Evolutionary conservation across 768 basidiomycete genomes (phyloP).

Genomic region (Podaxis pistillaris): DNA sequence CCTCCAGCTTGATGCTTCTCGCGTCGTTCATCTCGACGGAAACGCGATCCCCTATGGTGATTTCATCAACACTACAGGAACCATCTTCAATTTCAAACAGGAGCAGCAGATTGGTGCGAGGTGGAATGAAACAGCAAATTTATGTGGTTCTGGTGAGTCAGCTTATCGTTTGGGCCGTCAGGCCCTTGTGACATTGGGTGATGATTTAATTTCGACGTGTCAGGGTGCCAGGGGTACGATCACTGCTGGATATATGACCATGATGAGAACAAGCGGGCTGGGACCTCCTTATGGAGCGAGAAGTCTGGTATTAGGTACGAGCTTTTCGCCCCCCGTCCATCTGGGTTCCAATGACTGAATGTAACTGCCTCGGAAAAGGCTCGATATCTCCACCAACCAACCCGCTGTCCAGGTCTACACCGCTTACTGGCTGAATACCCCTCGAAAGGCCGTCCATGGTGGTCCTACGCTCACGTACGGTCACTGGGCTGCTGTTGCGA

Average conservation of each 20-base stretch:
- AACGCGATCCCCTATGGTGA: slow-evolving; percentile 39
- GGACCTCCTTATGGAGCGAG: slow-evolving; percentile 45
- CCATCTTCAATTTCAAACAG: slow-evolving; percentile 42
- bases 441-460: slow-evolving; percentile 48
- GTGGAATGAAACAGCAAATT: slow-evolving; percentile 30
- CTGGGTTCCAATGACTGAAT: neutral
- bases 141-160: slow-evolving; percentile 28
- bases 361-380: slow-evolving; percentile 23
- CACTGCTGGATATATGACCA: slow-evolving; percentile 49
- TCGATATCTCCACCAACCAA: slow-evolving; percentile 51
- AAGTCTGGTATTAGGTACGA: slow-evolving; percentile 47
- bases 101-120: slow-evolving; percentile 29
- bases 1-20: slow-evolving; percentile 27
- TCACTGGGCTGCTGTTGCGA: slow-evolving; percentile 43
- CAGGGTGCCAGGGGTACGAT: slow-evolving; percentile 50
- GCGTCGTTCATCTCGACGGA: slow-evolving; percentile 37
- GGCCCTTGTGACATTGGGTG: neutral
- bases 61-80: slow-evolving; percentile 26
- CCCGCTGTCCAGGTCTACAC: slow-evolving; percentile 52
- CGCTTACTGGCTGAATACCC: slow-evolving; percentile 41
- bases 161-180: neutral
- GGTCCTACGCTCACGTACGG: slow-evolving; percentile 42
- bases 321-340: neutral
- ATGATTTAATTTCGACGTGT: neutral
- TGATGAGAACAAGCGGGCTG: slow-evolving; percentile 23